These are phyloP conservation scores for Phtheirospermum japonicum DNA, from an alignment of 257 asterid genomes.

Conservation along the genomic window DNA sequence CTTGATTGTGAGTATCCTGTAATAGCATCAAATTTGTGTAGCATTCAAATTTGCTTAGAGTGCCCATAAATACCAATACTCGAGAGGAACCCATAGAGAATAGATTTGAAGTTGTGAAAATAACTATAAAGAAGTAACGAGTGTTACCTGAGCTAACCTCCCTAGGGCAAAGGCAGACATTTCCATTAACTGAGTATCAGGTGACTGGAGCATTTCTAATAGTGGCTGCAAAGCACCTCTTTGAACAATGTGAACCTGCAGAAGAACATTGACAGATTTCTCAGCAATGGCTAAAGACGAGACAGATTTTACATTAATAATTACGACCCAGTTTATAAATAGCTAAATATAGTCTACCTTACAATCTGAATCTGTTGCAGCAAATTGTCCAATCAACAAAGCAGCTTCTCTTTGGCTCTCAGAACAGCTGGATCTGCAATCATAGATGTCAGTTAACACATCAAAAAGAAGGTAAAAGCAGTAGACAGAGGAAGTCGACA, in stretches of 20 bases:
- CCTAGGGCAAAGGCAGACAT: constrained; percentile 86
- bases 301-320: neutral
- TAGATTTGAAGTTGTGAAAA: neutral
- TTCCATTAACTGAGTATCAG: constrained; percentile 70
- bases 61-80: neutral
- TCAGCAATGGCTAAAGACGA: constrained; percentile 1
- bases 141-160: constrained; percentile 73
- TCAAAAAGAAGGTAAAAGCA: constrained; percentile 22
- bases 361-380: constrained; percentile 75
- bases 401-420: constrained; percentile 90
- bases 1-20: constrained; percentile 74
- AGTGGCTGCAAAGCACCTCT: constrained; percentile 77
- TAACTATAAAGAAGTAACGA: neutral
- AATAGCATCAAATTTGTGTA: constrained; percentile 9
- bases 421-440: constrained; percentile 59
- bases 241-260: constrained; percentile 76
- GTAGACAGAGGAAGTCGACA: neutral
- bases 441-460: constrained; percentile 10
- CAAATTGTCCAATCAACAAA: constrained; percentile 78
- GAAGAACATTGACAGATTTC: constrained; percentile 15
- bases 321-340: neutral
- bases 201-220: constrained; percentile 69
- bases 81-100: neutral
- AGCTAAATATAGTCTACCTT: constrained; percentile 47
- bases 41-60: neutral